Evolutionary conservation across 2,329 filamentous ascomycete genomes (phyloP).

Genomic region (Arachnomyces sp.): DNA sequence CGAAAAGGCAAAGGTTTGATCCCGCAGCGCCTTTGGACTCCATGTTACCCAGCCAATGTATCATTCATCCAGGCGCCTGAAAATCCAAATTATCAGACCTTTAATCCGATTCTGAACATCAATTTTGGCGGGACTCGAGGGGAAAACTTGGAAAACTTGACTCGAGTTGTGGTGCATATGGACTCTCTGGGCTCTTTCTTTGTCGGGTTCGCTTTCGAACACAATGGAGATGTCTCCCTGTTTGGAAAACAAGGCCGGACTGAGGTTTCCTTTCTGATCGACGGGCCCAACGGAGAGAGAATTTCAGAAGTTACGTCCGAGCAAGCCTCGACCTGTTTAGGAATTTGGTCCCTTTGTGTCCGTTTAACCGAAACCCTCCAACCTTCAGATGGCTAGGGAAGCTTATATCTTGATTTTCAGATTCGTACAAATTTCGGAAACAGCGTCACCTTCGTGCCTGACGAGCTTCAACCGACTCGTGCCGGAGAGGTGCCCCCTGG

Average conservation of each 20-base stretch:
- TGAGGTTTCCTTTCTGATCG: not conserved
- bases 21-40: not conserved
- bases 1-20: not conserved
- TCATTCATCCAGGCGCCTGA: not conserved
- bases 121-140: not conserved
- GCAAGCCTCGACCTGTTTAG: not conserved
- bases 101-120: constrained; percentile 4
- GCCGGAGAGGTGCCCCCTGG: not conserved
- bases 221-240: not conserved
- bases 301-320: constrained; percentile 1
- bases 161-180: not conserved
- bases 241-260: constrained; percentile 1
- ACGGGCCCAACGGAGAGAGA: not conserved
- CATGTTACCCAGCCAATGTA: too few species aligned
- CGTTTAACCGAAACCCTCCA: not conserved
- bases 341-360: constrained; percentile 1
- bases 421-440: constrained; percentile 3
- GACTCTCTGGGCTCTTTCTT: not conserved
- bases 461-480: not conserved
- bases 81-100: not conserved
- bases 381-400: not conserved
- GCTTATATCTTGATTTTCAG: constrained; percentile 1
- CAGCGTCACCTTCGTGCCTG: constrained; percentile 1
- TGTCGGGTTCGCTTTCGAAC: not conserved
- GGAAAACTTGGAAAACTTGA: not conserved